These are phyloP conservation scores for Fistulinella prunicolor DNA, from an alignment of 768 basidiomycete genomes.

Conservation along the genomic window DNA sequence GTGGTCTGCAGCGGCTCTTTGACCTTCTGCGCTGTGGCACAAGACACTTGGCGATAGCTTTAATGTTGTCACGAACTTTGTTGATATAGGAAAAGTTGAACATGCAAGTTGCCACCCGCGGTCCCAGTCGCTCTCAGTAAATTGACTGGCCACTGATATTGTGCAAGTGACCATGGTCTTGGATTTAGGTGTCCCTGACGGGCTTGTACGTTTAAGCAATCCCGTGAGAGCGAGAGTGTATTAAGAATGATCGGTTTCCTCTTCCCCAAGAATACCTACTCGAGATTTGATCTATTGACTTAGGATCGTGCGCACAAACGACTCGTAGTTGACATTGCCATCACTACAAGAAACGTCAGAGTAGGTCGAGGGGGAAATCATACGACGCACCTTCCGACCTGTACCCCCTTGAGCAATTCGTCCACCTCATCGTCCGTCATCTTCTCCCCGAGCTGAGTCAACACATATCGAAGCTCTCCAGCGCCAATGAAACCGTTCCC, in stretches of 20 bases:
- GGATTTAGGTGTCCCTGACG: no score
- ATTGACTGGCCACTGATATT: no score
- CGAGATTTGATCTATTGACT: conserved; percentile 55
- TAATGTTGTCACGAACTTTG: no score
- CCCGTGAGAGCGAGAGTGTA: neutral
- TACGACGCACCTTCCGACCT: conserved; percentile 79
- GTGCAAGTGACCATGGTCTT: no score
- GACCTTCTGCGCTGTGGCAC: no score
- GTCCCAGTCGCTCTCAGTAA: no score
- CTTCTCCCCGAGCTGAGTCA: conserved; percentile 97
- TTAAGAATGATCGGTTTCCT: neutral
- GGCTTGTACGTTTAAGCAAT: no score
- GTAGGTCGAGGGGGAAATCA: neutral
- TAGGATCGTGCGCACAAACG: conserved; percentile 91
- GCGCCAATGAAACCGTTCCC: conserved; percentile 71
- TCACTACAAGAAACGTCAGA: conserved; percentile 51
- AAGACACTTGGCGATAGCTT: no score
- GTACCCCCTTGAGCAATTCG: conserved; percentile 93
- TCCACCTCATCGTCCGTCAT: conserved; percentile 98
- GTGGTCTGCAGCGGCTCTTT: no score
- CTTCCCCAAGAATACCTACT: neutral
- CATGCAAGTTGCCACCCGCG: no score
- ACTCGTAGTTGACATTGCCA: conserved; percentile 97
- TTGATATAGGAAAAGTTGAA: no score
- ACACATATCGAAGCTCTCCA: conserved; percentile 70